Conservation (phyloP, 2,329 filamentous ascomycete species). For the Sporothrix protearum region DNA sequence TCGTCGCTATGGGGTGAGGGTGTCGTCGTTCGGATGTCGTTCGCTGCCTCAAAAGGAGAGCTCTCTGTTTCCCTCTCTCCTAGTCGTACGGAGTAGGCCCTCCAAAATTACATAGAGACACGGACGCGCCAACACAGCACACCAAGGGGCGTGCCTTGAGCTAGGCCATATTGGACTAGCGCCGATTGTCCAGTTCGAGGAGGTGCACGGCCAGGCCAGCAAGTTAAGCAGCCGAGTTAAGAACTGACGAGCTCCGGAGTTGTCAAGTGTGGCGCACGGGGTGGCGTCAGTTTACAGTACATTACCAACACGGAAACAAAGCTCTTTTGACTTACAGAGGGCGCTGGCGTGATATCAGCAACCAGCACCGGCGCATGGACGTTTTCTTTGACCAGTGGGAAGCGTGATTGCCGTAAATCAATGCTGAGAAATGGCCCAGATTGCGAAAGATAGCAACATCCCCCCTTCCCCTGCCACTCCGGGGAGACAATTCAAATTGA, state of each 20-base stretch:
- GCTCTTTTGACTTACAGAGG: conserved; percentile 2
- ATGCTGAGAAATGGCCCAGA: neutral
- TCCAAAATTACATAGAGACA: conserved; percentile 21
- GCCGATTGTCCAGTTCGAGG: neutral
- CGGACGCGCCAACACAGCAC: conserved; percentile 21
- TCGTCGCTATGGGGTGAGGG: neutral
- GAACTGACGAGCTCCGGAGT: too few species aligned
- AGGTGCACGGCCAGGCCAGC: neutral
- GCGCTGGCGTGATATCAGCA: neutral
- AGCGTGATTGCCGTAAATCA: neutral
- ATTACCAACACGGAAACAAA: neutral
- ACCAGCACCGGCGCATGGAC: neutral
- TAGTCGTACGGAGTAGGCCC: too few species aligned
- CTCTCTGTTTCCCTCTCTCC: neutral
- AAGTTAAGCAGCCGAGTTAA: neutral
- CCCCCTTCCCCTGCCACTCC: neutral
- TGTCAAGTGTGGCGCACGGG: neutral
- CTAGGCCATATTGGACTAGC: conserved; percentile 14
- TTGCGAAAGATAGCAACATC: neutral
- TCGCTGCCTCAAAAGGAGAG: conserved; percentile 17
- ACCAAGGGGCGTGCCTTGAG: conserved; percentile 23
- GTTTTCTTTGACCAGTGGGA: neutral
- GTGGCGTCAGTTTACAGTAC: neutral
- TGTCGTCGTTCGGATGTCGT: conserved; percentile 12
- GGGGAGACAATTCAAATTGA: neutral